phyloP scores from a whole-genome alignment of 768 basidiomycete genomes.

The Kockovaella imperatae region DNA sequence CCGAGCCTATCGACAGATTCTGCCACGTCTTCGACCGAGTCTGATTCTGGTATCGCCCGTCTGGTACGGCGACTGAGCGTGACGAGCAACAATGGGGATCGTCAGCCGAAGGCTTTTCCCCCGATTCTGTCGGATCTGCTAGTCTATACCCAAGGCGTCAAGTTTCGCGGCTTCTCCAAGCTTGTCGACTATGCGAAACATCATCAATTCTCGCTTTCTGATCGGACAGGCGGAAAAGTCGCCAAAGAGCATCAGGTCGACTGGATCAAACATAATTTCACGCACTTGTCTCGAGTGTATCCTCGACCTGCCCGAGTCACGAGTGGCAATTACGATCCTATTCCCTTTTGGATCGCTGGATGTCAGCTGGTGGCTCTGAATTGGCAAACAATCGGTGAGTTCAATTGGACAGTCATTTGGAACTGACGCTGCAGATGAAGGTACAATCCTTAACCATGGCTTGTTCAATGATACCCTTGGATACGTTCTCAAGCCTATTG shows the following conservation, averaged over 20 bases:
- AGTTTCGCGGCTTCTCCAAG: slow-evolving; percentile 82
- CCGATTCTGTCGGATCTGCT: slow-evolving; percentile 62
- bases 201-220: slow-evolving; percentile 89
- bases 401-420: neutral
- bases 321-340: slow-evolving; percentile 81
- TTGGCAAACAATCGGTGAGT: slow-evolving; percentile 90
- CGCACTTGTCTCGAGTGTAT: slow-evolving; percentile 75
- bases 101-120: slow-evolving; percentile 52
- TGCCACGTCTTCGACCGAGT: slow-evolving; percentile 27
- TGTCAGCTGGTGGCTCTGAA: slow-evolving; percentile 88
- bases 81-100: slow-evolving; percentile 8
- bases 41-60: slow-evolving; percentile 21
- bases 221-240: slow-evolving; percentile 68
- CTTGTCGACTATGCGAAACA: slow-evolving; percentile 75
- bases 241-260: slow-evolving; percentile 52
- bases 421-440: slow-evolving; percentile 57
- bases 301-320: slow-evolving; percentile 73
- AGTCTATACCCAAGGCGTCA: slow-evolving; percentile 92
- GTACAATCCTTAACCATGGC: slow-evolving; percentile 84
- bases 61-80: slow-evolving; percentile 27
- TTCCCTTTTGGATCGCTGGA: slow-evolving; percentile 81
- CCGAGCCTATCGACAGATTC: slow-evolving; percentile 9
- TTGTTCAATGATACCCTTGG: slow-evolving; percentile 94
- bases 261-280: slow-evolving; percentile 76
- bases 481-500: slow-evolving; percentile 79